These are phyloP conservation scores for Geotrichum carabidarum DNA, from an alignment of 1,139 yeast genomes.

Conservation along the genomic window DNA sequence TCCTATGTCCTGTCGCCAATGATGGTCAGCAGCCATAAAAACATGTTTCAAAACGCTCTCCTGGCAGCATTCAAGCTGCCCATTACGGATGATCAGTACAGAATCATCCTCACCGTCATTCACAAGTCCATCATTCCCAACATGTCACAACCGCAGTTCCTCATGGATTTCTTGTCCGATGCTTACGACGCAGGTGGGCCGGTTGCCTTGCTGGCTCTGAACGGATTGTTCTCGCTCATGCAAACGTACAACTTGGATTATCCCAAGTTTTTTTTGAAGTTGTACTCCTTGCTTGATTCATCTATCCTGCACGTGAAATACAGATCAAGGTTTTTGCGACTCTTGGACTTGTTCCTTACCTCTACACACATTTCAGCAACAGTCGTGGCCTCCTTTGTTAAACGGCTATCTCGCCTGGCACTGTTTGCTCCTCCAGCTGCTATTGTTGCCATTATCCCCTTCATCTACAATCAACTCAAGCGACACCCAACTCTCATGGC, in stretches of 20 bases:
- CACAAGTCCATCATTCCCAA: conserved; percentile 83
- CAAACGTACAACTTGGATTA: conserved; percentile 79
- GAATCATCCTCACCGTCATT: conserved; percentile 59
- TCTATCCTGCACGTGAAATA: conserved; percentile 73
- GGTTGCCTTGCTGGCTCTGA: conserved; percentile 74
- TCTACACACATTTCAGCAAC: conserved; percentile 85
- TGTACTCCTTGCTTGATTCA: conserved; percentile 68
- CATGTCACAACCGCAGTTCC: conserved; percentile 69
- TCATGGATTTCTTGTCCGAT: conserved; percentile 92
- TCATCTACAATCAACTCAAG: conserved; percentile 79
- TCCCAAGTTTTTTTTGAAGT: conserved; percentile 80
- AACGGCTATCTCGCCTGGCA: conserved; percentile 69
- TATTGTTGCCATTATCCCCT: conserved; percentile 81
- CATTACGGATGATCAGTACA: conserved; percentile 53
- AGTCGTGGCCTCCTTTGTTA: conserved; percentile 84
- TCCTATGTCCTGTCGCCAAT: conserved; percentile 48
- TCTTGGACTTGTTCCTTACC: conserved; percentile 76
- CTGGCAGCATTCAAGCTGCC: conserved; percentile 50
- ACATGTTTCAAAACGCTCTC: conserved; percentile 68
- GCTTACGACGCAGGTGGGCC: conserved; percentile 68
- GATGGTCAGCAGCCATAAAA: conserved; percentile 55
- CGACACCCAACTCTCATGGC: conserved; percentile 93
- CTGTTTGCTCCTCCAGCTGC: conserved; percentile 87
- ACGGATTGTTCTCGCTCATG: conserved; percentile 84
- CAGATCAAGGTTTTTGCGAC: conserved; percentile 80